Evolutionary conservation across 2,329 filamentous ascomycete species (phyloP).

Genomic region (Neurospora sp.): DNA sequence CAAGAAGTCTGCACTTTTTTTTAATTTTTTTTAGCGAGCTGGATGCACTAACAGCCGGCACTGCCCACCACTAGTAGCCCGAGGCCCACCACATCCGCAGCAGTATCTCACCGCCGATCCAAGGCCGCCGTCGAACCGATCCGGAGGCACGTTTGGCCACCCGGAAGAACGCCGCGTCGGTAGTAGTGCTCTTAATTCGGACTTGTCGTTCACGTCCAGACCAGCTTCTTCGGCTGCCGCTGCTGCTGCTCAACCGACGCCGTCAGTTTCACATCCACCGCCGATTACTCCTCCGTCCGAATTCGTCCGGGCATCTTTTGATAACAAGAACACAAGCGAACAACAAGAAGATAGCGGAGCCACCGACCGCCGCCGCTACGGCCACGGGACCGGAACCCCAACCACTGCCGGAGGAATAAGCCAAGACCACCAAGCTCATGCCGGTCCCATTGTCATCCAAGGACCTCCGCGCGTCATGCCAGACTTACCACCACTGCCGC

Average conservation of each 20-base stretch:
- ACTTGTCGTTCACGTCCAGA: neutral
- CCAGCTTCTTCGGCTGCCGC: neutral
- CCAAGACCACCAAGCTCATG: constrained; percentile 22
- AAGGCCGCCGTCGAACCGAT: neutral
- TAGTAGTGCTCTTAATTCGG: neutral
- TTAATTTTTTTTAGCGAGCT: constrained; percentile 8
- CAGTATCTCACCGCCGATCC: neutral
- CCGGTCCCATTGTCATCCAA: constrained; percentile 15
- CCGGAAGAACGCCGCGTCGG: neutral
- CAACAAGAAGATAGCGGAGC: neutral
- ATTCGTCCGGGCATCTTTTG: neutral
- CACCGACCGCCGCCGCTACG: neutral
- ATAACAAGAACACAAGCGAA: neutral
- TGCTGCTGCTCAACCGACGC: neutral
- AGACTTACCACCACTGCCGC: constrained; percentile 11
- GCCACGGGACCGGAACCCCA: neutral
- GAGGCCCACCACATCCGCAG: neutral
- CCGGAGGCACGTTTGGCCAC: neutral
- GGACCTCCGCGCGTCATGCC: constrained; percentile 15
- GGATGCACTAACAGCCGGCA: neutral
- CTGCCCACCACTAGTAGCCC: constrained; percentile 1
- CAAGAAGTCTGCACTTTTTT: neutral
- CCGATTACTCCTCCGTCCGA: neutral
- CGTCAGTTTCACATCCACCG: neutral
- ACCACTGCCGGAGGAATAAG: neutral